phyloP scores from a whole-genome alignment of 1,284 basidiomycete species.

The Pisolithus thermaeus region DNA sequence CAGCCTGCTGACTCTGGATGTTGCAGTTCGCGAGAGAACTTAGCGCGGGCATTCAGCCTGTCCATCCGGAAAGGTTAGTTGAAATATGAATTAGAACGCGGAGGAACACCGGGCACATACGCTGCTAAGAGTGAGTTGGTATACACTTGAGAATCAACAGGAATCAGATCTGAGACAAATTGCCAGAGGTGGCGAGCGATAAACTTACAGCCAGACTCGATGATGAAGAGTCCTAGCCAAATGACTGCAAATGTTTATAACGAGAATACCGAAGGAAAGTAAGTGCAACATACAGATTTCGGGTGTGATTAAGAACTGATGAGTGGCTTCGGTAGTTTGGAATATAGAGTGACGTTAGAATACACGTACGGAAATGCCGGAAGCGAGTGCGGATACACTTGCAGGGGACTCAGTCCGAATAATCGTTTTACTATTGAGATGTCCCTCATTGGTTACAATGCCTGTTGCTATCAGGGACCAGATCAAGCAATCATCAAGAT shows the following conservation, averaged over 20 bases:
- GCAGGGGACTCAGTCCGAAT: not conserved
- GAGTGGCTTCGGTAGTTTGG: not conserved
- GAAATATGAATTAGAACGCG: not conserved
- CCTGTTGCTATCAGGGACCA: not conserved
- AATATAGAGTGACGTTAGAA: not conserved
- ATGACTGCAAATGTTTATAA: not conserved
- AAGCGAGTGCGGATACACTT: not conserved
- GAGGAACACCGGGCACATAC: not conserved
- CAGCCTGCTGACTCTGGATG: no score
- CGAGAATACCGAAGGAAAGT: not conserved
- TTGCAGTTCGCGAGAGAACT: no score
- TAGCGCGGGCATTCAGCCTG: no score
- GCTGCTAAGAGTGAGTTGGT: not conserved
- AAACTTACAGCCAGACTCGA: not conserved
- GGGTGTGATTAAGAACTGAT: not conserved
- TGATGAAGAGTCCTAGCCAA: not conserved
- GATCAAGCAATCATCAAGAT: not conserved
- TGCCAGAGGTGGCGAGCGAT: not conserved
- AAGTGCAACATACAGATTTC: not conserved
- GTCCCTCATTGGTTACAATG: not conserved
- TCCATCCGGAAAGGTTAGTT: no score
- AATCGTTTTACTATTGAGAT: not conserved
- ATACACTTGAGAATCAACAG: no score
- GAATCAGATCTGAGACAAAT: no score
- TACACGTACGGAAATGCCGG: not conserved